These are phyloP conservation scores for Lycium ferocissimum DNA, from an alignment of 257 asterid genomes.

Conservation along the genomic window DNA sequence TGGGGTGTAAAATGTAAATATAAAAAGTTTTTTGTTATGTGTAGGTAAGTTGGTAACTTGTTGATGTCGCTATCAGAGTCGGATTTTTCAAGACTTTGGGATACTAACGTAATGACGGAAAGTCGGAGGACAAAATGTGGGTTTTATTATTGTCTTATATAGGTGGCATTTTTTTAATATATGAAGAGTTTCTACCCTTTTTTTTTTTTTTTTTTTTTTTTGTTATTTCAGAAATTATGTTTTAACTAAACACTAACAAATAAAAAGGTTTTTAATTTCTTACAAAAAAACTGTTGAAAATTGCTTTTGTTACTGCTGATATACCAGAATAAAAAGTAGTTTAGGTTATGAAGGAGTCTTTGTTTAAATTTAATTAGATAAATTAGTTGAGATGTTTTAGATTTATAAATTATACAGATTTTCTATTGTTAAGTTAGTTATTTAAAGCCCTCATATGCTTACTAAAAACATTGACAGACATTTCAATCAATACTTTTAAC, in stretches of 20 bases:
- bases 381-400: too few relatives aligned
- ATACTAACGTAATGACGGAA: neutral
- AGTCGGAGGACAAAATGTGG: neutral
- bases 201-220: neutral
- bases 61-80: conserved; percentile 5
- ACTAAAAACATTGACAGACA: too few relatives aligned
- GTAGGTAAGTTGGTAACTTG: neutral
- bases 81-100: neutral
- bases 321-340: too few relatives aligned
- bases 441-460: too few relatives aligned
- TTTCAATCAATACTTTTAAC: too few relatives aligned
- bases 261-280: too few relatives aligned
- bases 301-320: too few relatives aligned
- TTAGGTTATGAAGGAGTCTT: too few relatives aligned
- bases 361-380: too few relatives aligned
- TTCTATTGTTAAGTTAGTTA: too few relatives aligned
- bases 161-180: neutral
- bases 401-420: too few relatives aligned
- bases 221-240: neutral
- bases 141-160: neutral
- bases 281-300: too few relatives aligned
- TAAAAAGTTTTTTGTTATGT: neutral
- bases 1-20: neutral
- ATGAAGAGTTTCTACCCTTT: neutral
- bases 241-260: neutral